Evolutionary conservation across 371 early-diverging fungal genomes (phyloP).

Genomic region (Choanephora cucurbitarum): DNA sequence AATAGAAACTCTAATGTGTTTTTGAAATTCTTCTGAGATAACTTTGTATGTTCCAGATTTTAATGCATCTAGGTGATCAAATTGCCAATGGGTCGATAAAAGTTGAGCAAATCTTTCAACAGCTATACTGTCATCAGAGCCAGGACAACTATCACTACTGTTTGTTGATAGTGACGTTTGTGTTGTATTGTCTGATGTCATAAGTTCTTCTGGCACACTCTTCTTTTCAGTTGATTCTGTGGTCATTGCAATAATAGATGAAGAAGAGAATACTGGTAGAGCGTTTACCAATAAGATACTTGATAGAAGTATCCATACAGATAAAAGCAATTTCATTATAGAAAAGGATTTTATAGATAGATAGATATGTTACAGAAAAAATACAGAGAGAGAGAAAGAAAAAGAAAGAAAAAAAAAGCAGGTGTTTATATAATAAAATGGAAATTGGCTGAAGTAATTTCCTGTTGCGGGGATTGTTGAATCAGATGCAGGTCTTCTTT

Average conservation of each 20-base stretch:
- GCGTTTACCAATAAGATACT: background rate
- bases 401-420: conserved; percentile 2
- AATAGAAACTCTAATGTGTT: conserved; percentile 32
- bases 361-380: conserved; percentile 2
- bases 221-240: conserved; percentile 5
- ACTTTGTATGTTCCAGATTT: conserved; percentile 30
- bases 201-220: conserved; percentile 2
- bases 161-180: conserved; percentile 1
- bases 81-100: conserved; percentile 45
- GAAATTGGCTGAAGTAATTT: background rate
- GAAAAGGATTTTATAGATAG: background rate
- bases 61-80: conserved; percentile 45
- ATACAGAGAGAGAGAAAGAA: conserved; percentile 10
- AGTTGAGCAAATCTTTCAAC: conserved; percentile 44
- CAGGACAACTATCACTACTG: conserved; percentile 6
- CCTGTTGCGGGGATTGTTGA: conserved; percentile 5
- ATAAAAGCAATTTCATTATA: conserved; percentile 13
- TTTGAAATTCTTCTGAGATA: conserved; percentile 35
- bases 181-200: conserved; percentile 1
- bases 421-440: conserved; percentile 7
- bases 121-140: conserved; percentile 13
- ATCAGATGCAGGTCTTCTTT: conserved; percentile 13
- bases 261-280: conserved; percentile 15
- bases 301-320: conserved; percentile 13
- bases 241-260: background rate